Base-by-base conservation (phyloP, 1,284 basidiomycete species). In the Papiliotrema nemorosa region DNA sequence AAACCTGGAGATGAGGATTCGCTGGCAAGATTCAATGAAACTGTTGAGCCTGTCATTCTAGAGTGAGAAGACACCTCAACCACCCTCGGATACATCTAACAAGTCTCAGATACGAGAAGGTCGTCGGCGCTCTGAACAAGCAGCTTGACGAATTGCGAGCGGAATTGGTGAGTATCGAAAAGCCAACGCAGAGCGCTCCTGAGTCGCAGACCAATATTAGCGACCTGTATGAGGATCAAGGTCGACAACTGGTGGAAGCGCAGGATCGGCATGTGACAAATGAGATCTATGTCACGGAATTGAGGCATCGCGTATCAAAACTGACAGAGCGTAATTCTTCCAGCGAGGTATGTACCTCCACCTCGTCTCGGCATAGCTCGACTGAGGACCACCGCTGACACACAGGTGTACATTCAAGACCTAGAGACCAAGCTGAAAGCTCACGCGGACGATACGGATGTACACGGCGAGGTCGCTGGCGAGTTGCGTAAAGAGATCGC, bases 21-120 rank as follows among this genome's bases (percentile, higher is more conserved):
- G 5, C 53, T 70, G 16, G 83, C 80, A 45, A 89, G 87, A 71
- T 97, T 97, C 69, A 89, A 96, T 66, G 88, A 92, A 71, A 94
- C 96, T 51, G 92, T 97, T 20, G 93, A 92, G 33, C 94, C 94
- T 6, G 91, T 98, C 63, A 97, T 98, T 53, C 87, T 94, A 72
- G 94, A 97, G 29, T 38, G 7, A 29, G 29, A n/a, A n/a, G n/a
- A n/a, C n/a, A n/a, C n/a, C n/a, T n/a, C 5, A 12, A 24, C 2
- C 9, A 13, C 29, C 18, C 13, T 36, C 24, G 24, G 13, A 20
- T 42, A 14, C 10, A 9, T 20, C 6, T 12, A 42, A 20, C 18
- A 31, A 26, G 29, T 12, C 41, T 65, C 64, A 31, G 29, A 53
- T 98, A 98, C 74, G 94, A 98, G 78, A 93, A 94, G 79, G 91